Conservation (phyloP, 129 eudicot species). For the Flaveria trinervia region DNA sequence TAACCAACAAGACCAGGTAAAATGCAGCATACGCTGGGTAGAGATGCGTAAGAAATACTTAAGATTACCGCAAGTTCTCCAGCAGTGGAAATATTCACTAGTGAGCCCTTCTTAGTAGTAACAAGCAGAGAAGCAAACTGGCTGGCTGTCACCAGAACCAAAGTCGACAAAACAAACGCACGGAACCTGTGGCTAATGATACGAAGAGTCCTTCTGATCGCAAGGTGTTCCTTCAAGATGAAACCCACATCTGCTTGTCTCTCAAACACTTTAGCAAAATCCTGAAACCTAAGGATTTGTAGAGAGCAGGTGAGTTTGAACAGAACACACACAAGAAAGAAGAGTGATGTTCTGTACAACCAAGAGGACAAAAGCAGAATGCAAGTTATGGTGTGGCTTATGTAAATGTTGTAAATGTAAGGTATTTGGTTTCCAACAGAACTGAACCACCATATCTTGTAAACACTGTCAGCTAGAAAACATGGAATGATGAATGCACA, state of each 20-base stretch:
- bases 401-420: constrained; percentile 47
- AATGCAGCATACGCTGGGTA: not conserved
- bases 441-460: constrained; percentile 89
- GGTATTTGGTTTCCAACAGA: constrained; percentile 73
- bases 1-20: not conserved
- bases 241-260: constrained; percentile 64
- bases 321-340: constrained; percentile 75
- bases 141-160: constrained; percentile 73
- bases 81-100: constrained; percentile 60
- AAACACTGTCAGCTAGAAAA: constrained; percentile 56
- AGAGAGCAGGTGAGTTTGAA: constrained; percentile 72
- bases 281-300: constrained; percentile 75
- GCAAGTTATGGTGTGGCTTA: constrained; percentile 67
- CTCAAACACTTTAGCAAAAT: constrained; percentile 72
- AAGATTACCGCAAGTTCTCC: constrained; percentile 85
- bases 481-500: constrained; percentile 76
- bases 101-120: constrained; percentile 54
- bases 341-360: constrained; percentile 79
- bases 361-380: constrained; percentile 62
- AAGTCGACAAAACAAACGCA: constrained; percentile 55
- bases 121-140: constrained; percentile 78
- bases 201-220: constrained; percentile 69
- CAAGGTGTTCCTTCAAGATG: constrained; percentile 68
- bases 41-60: not conserved
- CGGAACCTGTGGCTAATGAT: constrained; percentile 90